phyloP scores from a whole-genome alignment of 208 protist genomes.

The Vickermania spadyakhi region DNA sequence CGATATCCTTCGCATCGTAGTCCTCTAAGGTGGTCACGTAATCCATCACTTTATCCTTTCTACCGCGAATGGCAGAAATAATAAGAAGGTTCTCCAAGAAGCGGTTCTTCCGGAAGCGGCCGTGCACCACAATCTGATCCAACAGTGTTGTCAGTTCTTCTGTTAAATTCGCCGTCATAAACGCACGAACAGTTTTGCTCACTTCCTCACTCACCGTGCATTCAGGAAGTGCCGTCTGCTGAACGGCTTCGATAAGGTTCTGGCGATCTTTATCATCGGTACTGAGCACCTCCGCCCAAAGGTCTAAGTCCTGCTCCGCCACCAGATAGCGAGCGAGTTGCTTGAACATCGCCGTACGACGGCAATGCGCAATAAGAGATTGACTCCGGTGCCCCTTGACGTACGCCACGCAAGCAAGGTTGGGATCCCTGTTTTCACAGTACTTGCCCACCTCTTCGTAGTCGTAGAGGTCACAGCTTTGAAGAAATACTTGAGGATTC shows the following conservation, averaged over 20 bases:
- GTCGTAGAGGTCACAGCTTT: constrained; percentile 97
- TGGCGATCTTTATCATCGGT: constrained; percentile 86
- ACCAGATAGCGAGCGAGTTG: constrained; percentile 97
- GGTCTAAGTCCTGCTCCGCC: constrained; percentile 92
- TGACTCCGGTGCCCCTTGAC: constrained; percentile 93
- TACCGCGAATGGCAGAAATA: constrained; percentile 98
- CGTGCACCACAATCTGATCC: constrained; percentile 99
- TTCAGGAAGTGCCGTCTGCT: constrained; percentile 98
- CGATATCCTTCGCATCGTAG: constrained; percentile 98
- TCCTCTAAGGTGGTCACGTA: constrained; percentile 98
- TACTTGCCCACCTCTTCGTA: constrained; percentile 94
- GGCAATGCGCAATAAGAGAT: constrained; percentile 96
- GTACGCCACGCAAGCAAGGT: constrained; percentile 97
- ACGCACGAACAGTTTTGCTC: constrained; percentile 97
- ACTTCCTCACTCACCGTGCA: constrained; percentile 96
- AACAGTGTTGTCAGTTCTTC: constrained; percentile 99
- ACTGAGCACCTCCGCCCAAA: constrained; percentile 96
- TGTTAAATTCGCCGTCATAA: constrained; percentile 98
- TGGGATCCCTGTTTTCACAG: constrained; percentile 98
- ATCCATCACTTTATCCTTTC: constrained; percentile 95
- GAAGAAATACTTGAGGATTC: constrained; percentile 96
- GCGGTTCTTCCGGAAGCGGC: constrained; percentile 95
- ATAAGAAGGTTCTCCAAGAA: constrained; percentile 99
- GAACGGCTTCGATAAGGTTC: constrained; percentile 97
- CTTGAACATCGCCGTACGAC: constrained; percentile 97